Conservation (phyloP, 179 eudicot species). For the Camellia oleifera region DNA sequence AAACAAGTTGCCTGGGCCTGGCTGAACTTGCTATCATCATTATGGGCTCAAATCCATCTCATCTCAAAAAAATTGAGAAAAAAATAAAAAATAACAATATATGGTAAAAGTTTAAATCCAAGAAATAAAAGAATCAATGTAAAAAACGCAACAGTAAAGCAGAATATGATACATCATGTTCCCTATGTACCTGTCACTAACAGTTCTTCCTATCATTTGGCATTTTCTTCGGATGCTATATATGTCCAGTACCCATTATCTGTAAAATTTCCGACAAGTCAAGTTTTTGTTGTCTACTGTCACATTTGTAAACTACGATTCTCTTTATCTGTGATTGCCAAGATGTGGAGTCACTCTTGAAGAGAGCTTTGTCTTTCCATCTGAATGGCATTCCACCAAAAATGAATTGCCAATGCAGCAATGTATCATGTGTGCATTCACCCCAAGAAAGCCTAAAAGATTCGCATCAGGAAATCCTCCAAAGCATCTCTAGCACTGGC, state of each 20-base stretch:
- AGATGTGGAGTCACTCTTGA: background rate
- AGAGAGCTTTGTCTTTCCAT: background rate
- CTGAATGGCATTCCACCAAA: background rate
- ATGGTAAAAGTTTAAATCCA: no score
- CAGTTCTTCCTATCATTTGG: background rate
- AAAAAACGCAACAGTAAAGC: no score
- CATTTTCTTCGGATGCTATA: background rate
- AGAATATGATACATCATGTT: background rate
- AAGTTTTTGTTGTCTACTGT: background rate
- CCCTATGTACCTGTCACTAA: background rate
- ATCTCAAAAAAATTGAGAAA: background rate
- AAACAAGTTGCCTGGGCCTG: no score
- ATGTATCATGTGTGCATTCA: background rate
- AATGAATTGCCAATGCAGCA: background rate
- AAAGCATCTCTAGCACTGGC: background rate
- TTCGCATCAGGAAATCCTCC: background rate
- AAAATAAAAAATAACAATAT: no score
- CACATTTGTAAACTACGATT: background rate
- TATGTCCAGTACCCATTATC: background rate
- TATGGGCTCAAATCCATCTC: no score
- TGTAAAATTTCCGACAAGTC: background rate
- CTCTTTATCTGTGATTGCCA: background rate
- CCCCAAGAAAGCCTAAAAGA: background rate
- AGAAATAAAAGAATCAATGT: no score
- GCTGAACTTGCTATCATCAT: no score